Evolutionary conservation across 345 rosid species (phyloP).

Genomic region (Aquilaria yunnanensis): DNA sequence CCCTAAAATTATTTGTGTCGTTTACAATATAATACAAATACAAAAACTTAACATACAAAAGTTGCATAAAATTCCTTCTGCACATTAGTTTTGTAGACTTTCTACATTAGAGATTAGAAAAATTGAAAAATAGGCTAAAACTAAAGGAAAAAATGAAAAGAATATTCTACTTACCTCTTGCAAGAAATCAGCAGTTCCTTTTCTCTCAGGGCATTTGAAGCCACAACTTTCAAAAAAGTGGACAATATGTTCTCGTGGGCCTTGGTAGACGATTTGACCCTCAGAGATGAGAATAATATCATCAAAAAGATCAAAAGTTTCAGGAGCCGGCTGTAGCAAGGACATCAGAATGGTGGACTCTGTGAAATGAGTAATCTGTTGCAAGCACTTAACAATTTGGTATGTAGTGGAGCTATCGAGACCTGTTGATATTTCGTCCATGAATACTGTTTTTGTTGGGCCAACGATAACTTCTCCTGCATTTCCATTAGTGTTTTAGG

Average conservation of each 20-base stretch:
- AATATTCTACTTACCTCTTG: slow-evolving; percentile 52
- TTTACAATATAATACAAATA: background rate
- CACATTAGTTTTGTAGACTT: no score
- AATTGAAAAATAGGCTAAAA: background rate
- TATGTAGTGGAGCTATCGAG: slow-evolving; percentile 74
- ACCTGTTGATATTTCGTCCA: slow-evolving; percentile 91
- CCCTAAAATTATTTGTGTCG: no score
- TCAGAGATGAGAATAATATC: slow-evolving; percentile 61
- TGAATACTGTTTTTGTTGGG: slow-evolving; percentile 69
- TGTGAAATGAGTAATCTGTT: slow-evolving; percentile 71
- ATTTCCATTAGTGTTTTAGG: no score
- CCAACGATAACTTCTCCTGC: slow-evolving; percentile 87
- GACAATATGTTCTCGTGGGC: slow-evolving; percentile 57
- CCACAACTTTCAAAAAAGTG: slow-evolving; percentile 62
- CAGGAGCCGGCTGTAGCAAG: slow-evolving; percentile 79
- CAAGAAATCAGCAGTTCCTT: slow-evolving; percentile 79
- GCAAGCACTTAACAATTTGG: slow-evolving; percentile 75
- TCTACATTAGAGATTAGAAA: no score
- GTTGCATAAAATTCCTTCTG: no score
- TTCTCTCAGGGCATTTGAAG: slow-evolving; percentile 65
- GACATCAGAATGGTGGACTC: slow-evolving; percentile 64
- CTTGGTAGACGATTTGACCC: slow-evolving; percentile 69
- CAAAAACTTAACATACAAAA: background rate
- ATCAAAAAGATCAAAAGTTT: slow-evolving; percentile 73
- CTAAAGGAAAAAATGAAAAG: background rate